Percentiles rank a stretch among this genome's conserved stretches.
phyloP scores from a whole-genome alignment of 257 asterid genomes.

The Solanum pimpinellifolium region DNA sequence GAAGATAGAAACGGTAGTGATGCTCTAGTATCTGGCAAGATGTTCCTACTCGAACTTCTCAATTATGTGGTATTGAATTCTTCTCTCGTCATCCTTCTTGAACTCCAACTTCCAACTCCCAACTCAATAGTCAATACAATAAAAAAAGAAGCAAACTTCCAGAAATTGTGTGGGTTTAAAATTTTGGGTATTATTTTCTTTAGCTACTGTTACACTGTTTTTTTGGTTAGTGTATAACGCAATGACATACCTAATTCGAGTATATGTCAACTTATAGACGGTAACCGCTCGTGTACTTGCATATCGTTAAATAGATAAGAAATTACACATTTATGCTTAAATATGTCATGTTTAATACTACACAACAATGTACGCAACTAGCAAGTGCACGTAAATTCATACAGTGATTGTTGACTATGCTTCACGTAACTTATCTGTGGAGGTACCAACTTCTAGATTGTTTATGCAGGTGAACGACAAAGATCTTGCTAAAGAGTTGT shows the following conservation, averaged over 20 bases:
- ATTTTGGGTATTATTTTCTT: neutral
- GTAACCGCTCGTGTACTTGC: neutral
- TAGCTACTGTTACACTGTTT: neutral
- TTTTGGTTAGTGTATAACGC: neutral
- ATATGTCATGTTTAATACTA: neutral
- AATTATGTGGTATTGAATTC: constrained; percentile 42
- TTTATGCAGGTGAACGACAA: constrained; percentile 55
- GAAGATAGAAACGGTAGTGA: constrained; percentile 19
- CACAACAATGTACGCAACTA: neutral
- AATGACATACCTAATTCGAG: neutral
- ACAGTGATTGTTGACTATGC: neutral
- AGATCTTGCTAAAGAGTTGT: constrained; percentile 87
- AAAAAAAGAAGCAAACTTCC: neutral
- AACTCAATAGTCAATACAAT: neutral
- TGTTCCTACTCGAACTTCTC: constrained; percentile 78
- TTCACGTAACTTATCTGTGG: neutral
- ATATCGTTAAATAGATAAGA: neutral
- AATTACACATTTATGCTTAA: neutral
- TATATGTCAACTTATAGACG: neutral
- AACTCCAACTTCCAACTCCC: neutral
- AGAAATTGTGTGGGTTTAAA: neutral
- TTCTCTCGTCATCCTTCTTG: neutral
- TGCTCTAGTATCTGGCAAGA: constrained; percentile 57
- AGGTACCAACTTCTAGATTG: neutral
- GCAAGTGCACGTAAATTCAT: neutral